These are phyloP conservation scores for Plenodomus lindquistii DNA, from an alignment of 2,329 filamentous ascomycete species.

Conservation along the genomic window DNA sequence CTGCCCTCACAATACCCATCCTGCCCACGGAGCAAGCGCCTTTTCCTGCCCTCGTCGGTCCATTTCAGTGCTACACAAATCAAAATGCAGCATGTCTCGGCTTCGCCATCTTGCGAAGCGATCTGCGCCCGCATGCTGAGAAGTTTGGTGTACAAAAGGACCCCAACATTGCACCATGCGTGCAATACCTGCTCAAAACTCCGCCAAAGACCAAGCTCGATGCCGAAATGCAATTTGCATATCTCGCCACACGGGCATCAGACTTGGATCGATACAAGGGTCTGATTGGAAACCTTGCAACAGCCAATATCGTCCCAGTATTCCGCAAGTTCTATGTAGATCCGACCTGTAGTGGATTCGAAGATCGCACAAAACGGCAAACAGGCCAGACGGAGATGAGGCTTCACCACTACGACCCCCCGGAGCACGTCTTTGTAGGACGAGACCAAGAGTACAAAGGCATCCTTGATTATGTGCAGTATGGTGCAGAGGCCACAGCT, in stretches of 20 bases:
- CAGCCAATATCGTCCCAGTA: constrained; percentile 45
- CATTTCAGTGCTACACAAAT: constrained; percentile 82
- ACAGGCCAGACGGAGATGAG: constrained; percentile 43
- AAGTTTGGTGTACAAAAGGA: constrained; percentile 87
- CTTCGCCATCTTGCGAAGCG: constrained; percentile 74
- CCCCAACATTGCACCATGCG: constrained; percentile 76
- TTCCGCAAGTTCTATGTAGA: constrained; percentile 41
- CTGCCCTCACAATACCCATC: constrained; percentile 50
- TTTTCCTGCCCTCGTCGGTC: constrained; percentile 67
- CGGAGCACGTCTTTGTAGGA: constrained; percentile 80
- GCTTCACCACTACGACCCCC: constrained; percentile 62
- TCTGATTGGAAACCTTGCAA: constrained; percentile 29
- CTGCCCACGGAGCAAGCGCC: constrained; percentile 72
- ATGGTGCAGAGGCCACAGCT: constrained; percentile 81
- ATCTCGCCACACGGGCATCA: constrained; percentile 75
- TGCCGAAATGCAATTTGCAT: constrained; percentile 76
- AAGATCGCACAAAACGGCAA: constrained; percentile 37
- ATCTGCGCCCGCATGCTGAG: constrained; percentile 77
- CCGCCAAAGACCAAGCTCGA: constrained; percentile 70
- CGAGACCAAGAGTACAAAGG: constrained; percentile 73
- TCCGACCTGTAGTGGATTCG: constrained; percentile 34
- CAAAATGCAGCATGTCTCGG: constrained; percentile 75
- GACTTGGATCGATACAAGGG: constrained; percentile 62
- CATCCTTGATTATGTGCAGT: constrained; percentile 97
- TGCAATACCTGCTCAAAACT: constrained; percentile 70